Evolutionary conservation across 306 rosid species (phyloP).

Genomic region (Arachis stenosperma): DNA sequence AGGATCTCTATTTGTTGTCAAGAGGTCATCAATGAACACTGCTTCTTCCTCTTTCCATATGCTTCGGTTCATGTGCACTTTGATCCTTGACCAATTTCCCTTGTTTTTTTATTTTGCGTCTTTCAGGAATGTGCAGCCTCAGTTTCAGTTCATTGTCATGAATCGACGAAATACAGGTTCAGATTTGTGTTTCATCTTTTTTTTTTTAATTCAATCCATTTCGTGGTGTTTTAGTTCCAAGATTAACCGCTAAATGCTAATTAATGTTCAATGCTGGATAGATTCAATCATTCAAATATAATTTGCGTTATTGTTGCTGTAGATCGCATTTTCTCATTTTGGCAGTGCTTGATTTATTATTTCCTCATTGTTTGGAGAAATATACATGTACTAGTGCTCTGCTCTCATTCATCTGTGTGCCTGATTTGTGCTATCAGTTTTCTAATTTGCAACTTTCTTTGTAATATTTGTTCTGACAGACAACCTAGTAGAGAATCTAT

Average conservation of each 20-base stretch:
- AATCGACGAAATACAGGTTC: slow-evolving; percentile 89
- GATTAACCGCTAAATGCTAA: background rate
- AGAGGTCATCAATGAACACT: slow-evolving; percentile 56
- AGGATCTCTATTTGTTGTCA: slow-evolving; percentile 97
- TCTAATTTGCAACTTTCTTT: slow-evolving; percentile 27
- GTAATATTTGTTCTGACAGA: slow-evolving; percentile 55
- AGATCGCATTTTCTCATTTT: background rate
- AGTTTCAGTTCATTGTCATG: slow-evolving; percentile 96
- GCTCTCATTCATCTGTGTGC: background rate
- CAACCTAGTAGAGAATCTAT: slow-evolving; percentile 90
- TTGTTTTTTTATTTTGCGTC: background rate
- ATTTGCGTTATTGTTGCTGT: background rate
- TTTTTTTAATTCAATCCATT: background rate
- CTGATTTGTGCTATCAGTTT: slow-evolving; percentile 35
- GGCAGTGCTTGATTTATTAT: slow-evolving; percentile 4
- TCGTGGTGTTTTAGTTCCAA: background rate
- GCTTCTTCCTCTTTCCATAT: background rate
- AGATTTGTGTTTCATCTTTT: slow-evolving; percentile 10
- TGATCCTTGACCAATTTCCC: slow-evolving; percentile 9
- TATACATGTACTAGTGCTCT: slow-evolving; percentile 7
- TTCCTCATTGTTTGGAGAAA: slow-evolving; percentile 12
- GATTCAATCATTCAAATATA: too few relatives aligned
- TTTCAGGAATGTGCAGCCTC: slow-evolving; percentile 78
- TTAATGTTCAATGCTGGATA: background rate
- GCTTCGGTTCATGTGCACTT: slow-evolving; percentile 12